Conservation (phyloP, 192 early-diverging fungal genomes). For the Linnemannia schmuckeri region DNA sequence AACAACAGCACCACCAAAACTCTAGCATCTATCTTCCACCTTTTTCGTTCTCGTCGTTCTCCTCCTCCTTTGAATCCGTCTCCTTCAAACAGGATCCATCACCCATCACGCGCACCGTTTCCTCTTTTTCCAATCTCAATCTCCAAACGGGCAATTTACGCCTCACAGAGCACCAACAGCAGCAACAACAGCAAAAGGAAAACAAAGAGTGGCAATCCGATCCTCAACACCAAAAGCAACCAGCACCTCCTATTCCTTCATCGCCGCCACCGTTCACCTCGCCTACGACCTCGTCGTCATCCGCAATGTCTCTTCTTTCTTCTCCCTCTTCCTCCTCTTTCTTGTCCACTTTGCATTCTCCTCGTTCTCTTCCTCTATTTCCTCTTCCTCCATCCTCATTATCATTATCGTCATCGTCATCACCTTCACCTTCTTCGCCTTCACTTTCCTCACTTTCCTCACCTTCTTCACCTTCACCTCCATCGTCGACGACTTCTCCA, state of each 20-base stretch:
- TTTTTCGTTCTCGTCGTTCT: background rate
- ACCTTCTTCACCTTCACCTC: background rate
- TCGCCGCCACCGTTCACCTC: background rate
- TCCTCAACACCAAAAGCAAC: background rate
- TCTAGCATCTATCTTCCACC: background rate
- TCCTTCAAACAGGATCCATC: slow-evolving; percentile 11
- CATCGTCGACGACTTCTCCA: background rate
- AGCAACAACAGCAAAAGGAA: background rate
- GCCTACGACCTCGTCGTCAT: background rate
- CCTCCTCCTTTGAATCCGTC: background rate
- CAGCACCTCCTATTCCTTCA: background rate
- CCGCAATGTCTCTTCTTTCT: background rate
- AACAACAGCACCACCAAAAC: background rate
- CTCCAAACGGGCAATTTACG: slow-evolving; percentile 11
- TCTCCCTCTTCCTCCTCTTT: slow-evolving; percentile 6
- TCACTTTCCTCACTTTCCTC: background rate
- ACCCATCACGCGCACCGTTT: slow-evolving; percentile 14
- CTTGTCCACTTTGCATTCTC: slow-evolving; percentile 1
- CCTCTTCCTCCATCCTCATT: slow-evolving; percentile 15
- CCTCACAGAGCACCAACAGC: background rate
- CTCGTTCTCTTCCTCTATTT: background rate
- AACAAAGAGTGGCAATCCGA: background rate
- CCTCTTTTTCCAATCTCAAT: slow-evolving; percentile 14
- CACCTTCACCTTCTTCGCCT: background rate
- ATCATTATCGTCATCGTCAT: background rate